Base-by-base conservation (phyloP, 2,329 filamentous ascomycete genomes). In the Trichophaea hybrida region DNA sequence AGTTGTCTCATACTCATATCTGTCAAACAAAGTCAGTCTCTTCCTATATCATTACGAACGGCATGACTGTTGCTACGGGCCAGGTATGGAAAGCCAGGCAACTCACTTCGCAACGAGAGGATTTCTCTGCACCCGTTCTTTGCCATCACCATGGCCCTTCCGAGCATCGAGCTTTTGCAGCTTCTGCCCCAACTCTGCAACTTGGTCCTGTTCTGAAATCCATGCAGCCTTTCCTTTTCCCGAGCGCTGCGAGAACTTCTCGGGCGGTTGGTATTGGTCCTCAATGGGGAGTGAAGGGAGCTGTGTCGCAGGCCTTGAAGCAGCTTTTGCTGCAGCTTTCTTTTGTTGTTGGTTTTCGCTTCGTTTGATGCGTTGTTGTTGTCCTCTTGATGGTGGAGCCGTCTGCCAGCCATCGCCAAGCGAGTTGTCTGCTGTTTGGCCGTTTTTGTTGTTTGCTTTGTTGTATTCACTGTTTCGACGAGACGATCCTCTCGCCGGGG, bases 1-100 rank as follows among this genome's bases (percentile, higher is more conserved):
- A 7, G 64, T 66, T 7, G 33, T 46, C 24, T 65, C 59, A 1
- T 51, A 57, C 57, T 68, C 66, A 12, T 50, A 50, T 24, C 48
- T 50, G 31, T 10, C 15, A 17, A 15, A 32, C n/a, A 50, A 46
- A 17, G 48, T 50, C 48, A 50, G 48, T 50, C 48, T 24, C 48
- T 17, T 32, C 31, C 48, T 50, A 24, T 15, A 6, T 32, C 48
- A 50, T 6, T 15, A 50, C 4, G 12, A 50, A 2, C 15, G 31
- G 12, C n/a, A 17, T 24, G 31, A 50, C 6, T 50, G 40, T 13
- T 17, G 10, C 24, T 46, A 46, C 13, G 1, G 40, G 13, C n/a
- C 24, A 46, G n/a, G 24, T 13, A 46, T 17, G 40, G 13, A 6
- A 46, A 46, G 13, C 5, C n/a, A 46, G n/a, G 40, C n/a, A 8